Base-by-base conservation (phyloP, 768 basidiomycete genomes). In the Mycena venus region DNA sequence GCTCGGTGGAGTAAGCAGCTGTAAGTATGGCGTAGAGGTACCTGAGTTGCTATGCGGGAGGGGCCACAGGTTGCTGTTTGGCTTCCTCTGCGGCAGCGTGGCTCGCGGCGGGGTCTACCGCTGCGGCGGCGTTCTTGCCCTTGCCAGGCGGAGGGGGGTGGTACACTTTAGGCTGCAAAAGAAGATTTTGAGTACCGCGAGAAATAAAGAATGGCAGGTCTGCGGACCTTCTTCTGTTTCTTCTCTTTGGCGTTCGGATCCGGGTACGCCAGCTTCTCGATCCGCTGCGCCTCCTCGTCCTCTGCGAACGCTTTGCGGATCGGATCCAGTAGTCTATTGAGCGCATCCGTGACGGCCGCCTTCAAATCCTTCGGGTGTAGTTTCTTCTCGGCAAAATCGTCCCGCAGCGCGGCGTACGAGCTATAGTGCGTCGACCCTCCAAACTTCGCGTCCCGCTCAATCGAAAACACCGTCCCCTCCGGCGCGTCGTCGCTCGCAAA, bases 301-400 rank as follows among this genome's bases (percentile, higher is more conserved):
- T 85, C 90, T 77, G 93, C 89, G 79, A 96, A 99, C 64, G 91
- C 89, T 74, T 91, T 90, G 75, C 94, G 90, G 62, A 99, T 92
- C 0, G 98, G 97, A 23, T 90, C 91, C 69, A 99, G 84, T 51
- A 99, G 84, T 27, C 87, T 86, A 79, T 90, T 88, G 81, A 99
- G 92, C 17, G 91, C 93, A 40, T 92, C 90, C 53, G 90, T 88
- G 19, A 98, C 95, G 0, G 91, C 89, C 4, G 83, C 83, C 87
- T 99, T 99, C 80, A 99, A 84, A 83, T 98, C 98, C 38, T 91
- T 92, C 9, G 98, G 98, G 82, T 98, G 96, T 6, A 99, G 78
- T 75, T 90, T 90, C 84, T 92, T 93, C 71, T 87, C 88, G 32
- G 87, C 90, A 80, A 96, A 99, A 65, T 94, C 95, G n/a, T 87